Evolutionary conservation across 108 stramenopile species (phyloP).

Genomic region (Cyclotella baltica): DNA sequence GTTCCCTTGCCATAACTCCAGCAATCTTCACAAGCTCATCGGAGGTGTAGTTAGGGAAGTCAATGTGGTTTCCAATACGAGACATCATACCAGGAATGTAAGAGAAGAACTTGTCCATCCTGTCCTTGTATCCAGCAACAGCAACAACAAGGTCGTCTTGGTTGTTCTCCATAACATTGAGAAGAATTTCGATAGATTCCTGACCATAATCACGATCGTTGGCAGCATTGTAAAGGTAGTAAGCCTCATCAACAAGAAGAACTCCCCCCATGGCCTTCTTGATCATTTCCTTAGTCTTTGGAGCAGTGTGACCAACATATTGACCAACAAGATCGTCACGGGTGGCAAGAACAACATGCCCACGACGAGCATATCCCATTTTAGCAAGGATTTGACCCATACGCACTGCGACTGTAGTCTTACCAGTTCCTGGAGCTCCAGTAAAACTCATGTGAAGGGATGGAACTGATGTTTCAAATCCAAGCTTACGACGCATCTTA

Average conservation of each 20-base stretch:
- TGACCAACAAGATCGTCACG: slow-evolving; percentile 98
- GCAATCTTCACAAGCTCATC: slow-evolving; percentile 97
- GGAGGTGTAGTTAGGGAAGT: slow-evolving; percentile 97
- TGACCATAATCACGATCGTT: slow-evolving; percentile 99
- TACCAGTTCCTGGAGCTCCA: slow-evolving; percentile 98
- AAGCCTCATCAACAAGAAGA: slow-evolving; percentile 98
- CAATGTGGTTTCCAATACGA: slow-evolving; percentile 98
- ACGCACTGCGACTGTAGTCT: slow-evolving; percentile 98
- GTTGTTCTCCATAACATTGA: slow-evolving; percentile 98
- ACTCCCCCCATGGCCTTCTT: slow-evolving; percentile 97
- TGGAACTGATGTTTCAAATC: slow-evolving; percentile 97
- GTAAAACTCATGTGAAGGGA: slow-evolving; percentile 98
- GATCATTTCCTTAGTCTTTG: slow-evolving; percentile 99
- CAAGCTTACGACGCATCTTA: slow-evolving; percentile 98
- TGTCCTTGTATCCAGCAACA: slow-evolving; percentile 98
- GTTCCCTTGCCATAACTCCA: slow-evolving; percentile 88
- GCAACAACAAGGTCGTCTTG: slow-evolving; percentile 98
- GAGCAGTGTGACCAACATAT: slow-evolving; percentile 99
- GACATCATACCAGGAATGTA: slow-evolving; percentile 99
- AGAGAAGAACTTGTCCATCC: slow-evolving; percentile 99
- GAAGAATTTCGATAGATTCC: slow-evolving; percentile 98
- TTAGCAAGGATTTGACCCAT: slow-evolving; percentile 98
- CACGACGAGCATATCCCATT: slow-evolving; percentile 97
- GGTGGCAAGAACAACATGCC: slow-evolving; percentile 97
- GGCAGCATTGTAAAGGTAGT: slow-evolving; percentile 98